Evolutionary conservation across 2,329 filamentous ascomycete genomes (phyloP).

Genomic region (Arthroderma sp.): DNA sequence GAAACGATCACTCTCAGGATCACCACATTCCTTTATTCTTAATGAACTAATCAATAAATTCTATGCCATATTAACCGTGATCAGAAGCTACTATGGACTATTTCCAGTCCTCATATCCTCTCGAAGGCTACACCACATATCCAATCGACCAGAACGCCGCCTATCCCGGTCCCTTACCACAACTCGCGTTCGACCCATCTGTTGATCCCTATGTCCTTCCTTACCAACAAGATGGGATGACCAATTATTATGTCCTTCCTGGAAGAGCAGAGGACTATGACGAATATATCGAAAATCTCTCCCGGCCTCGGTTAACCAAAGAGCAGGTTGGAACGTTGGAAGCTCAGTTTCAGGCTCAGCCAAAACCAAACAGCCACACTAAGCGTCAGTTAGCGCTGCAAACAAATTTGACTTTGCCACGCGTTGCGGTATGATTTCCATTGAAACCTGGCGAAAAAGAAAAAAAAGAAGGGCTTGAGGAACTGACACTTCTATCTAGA

Average conservation of each 20-base stretch:
- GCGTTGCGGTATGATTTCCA: constrained; percentile 33
- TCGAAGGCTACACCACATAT: constrained; percentile 20
- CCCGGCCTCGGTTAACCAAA: constrained; percentile 37
- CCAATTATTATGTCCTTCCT: constrained; percentile 5
- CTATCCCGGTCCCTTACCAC: constrained; percentile 13
- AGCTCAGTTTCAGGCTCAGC: constrained; percentile 36
- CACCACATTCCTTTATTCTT: no score
- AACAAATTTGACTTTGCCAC: constrained; percentile 35
- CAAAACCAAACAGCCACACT: constrained; percentile 37
- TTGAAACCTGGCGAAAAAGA: no score
- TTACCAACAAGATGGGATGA: constrained; percentile 4
- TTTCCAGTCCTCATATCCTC: constrained; percentile 26
- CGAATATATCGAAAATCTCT: constrained; percentile 35
- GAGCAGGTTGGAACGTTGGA: constrained; percentile 40
- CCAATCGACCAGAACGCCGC: constrained; percentile 26
- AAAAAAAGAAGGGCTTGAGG: no score
- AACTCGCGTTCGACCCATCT: constrained; percentile 4
- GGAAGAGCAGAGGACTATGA: constrained; percentile 28
- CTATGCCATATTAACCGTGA: background rate
- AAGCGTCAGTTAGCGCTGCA: constrained; percentile 37
- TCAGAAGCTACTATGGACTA: constrained; percentile 23
- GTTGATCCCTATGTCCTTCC: constrained; percentile 6
- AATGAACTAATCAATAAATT: no score
- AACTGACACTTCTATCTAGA: constrained; percentile 19
- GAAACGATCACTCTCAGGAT: background rate